Evolutionary conservation across 805 yeast genomes (phyloP).

Genomic region (Candida sithepensis): DNA sequence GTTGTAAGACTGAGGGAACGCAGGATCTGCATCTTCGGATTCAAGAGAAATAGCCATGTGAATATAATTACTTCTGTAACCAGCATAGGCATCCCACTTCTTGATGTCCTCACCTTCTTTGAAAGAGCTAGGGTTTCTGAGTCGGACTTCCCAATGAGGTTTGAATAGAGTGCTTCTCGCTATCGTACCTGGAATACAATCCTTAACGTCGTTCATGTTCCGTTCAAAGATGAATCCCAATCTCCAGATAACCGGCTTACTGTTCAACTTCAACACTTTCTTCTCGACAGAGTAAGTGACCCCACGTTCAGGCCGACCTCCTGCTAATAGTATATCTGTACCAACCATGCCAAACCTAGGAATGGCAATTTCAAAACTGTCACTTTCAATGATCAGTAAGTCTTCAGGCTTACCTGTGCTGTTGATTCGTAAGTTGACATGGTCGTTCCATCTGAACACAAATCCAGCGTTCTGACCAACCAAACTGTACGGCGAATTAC

Average conservation of each 20-base stretch:
- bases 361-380: constrained; percentile 52
- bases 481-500: constrained; percentile 54
- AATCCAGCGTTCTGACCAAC: constrained; percentile 60
- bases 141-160: constrained; percentile 59
- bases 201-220: constrained; percentile 37
- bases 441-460: constrained; percentile 60
- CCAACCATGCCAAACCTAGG: constrained; percentile 43
- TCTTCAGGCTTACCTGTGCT: constrained; percentile 46
- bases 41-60: constrained; percentile 62
- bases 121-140: constrained; percentile 54
- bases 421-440: constrained; percentile 48
- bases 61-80: constrained; percentile 77
- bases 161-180: constrained; percentile 42
- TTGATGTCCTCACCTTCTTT: constrained; percentile 32
- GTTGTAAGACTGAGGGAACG: constrained; percentile 46
- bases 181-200: constrained; percentile 31
- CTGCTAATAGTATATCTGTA: constrained; percentile 16
- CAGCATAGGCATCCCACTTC: constrained; percentile 73
- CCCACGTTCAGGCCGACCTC: constrained; percentile 21
- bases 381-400: constrained; percentile 50
- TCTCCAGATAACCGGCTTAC: constrained; percentile 68
- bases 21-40: constrained; percentile 31
- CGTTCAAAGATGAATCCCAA: constrained; percentile 73
- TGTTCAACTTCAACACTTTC: constrained; percentile 57
- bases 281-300: constrained; percentile 41